Percentiles rank a stretch among this genome's conserved stretches.
Evolutionary conservation across 495 filamentous ascomycete genomes (phyloP).

Genomic region (Talaromyces proteolyticus): DNA sequence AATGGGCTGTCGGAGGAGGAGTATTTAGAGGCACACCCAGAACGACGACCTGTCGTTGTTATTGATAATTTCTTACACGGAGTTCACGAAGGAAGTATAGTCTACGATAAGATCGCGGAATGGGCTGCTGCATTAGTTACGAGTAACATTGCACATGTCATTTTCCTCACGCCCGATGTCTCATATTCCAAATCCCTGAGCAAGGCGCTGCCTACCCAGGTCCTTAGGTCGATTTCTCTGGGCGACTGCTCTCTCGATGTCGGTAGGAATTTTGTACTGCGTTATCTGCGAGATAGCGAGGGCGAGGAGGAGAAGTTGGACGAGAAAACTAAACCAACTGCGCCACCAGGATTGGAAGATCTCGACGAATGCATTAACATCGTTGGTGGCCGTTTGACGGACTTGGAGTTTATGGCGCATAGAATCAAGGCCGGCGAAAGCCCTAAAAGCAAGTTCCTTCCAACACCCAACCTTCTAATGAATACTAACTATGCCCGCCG

Average conservation of each 20-base stretch:
- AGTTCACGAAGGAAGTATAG: conserved; percentile 59
- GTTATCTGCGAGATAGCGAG: conserved; percentile 57
- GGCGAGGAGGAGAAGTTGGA: conserved; percentile 29
- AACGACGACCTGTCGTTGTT: conserved; percentile 76
- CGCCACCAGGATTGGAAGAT: conserved; percentile 42
- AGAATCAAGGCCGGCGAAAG: conserved; percentile 88
- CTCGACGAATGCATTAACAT: conserved; percentile 77
- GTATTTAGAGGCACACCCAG: conserved; percentile 87
- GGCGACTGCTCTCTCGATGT: conserved; percentile 81
- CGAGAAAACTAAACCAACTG: conserved; percentile 25
- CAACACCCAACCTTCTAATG: too few relatives aligned
- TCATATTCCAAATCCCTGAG: conserved; percentile 84
- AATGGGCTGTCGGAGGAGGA: conserved; percentile 72
- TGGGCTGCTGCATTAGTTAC: conserved; percentile 87
- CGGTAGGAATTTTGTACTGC: conserved; percentile 85
- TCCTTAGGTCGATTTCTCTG: conserved; percentile 79
- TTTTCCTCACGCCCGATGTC: conserved; percentile 92
- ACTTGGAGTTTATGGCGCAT: conserved; percentile 87
- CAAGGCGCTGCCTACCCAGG: conserved; percentile 82
- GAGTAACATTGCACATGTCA: conserved; percentile 89
- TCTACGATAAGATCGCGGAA: conserved; percentile 87
- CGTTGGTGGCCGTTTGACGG: conserved; percentile 85
- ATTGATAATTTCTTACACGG: conserved; percentile 94
- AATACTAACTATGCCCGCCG: neutral
- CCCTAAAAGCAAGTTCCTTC: conserved; percentile 47